phyloP scores from a whole-genome alignment of 805 yeast genomes.

The Candida succiphila region DNA sequence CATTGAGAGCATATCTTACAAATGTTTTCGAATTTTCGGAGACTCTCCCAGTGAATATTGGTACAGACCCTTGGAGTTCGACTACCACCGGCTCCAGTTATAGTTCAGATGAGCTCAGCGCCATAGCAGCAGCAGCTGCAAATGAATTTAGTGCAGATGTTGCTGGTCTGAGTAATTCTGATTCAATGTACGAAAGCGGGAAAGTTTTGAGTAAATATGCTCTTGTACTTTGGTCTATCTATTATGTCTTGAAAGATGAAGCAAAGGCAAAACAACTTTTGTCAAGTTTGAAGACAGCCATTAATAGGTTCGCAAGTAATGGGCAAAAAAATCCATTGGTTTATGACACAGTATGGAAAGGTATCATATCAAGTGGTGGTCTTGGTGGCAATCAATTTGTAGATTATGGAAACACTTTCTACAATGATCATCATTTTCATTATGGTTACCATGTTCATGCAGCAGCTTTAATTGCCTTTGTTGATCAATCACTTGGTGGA shows the following conservation, averaged over 20 bases:
- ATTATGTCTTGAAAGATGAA: constrained; percentile 50
- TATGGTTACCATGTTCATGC: constrained; percentile 70
- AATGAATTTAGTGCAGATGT: constrained; percentile 32
- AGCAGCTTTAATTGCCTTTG: constrained; percentile 48
- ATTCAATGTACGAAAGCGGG: constrained; percentile 69
- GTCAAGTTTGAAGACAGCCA: constrained; percentile 49
- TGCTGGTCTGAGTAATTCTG: constrained; percentile 31
- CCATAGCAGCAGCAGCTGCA: constrained; percentile 23
- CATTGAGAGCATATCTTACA: constrained; percentile 34
- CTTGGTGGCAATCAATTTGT: constrained; percentile 35
- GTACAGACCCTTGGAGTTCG: constrained; percentile 49
- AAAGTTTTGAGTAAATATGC: constrained; percentile 83
- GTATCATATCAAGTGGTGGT: constrained; percentile 59
- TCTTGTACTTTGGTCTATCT: constrained; percentile 62
- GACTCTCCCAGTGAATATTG: constrained; percentile 28
- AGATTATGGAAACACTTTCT: constrained; percentile 66
- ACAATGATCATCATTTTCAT: constrained; percentile 72
- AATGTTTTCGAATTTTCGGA: constrained; percentile 32
- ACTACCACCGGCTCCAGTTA: constrained; percentile 19
- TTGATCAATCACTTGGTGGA: constrained; percentile 40
- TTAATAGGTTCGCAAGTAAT: constrained; percentile 58
- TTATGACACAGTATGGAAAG: constrained; percentile 71
- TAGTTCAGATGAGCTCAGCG: constrained; percentile 8
- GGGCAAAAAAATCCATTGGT: constrained; percentile 57
- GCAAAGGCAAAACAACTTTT: constrained; percentile 41